These are phyloP conservation scores for Paraphoma sp. DNA, from an alignment of 2,329 filamentous ascomycete genomes.

Conservation along the genomic window DNA sequence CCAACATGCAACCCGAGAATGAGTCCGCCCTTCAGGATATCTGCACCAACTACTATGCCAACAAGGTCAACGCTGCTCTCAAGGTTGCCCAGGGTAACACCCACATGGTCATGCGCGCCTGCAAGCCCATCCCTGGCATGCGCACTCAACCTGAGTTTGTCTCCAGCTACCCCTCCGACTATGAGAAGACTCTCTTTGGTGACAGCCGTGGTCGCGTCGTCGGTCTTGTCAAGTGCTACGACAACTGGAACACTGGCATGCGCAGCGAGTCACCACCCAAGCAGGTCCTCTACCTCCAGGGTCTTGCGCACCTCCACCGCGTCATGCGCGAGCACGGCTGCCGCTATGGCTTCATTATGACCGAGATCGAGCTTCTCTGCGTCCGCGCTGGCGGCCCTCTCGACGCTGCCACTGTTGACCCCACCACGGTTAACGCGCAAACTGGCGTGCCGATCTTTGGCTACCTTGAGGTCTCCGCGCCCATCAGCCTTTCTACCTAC, in stretches of 20 bases:
- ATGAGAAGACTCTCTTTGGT: constrained; percentile 56
- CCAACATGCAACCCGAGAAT: constrained; percentile 75
- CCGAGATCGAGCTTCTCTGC: constrained; percentile 91
- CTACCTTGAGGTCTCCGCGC: constrained; percentile 75
- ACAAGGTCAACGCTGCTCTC: constrained; percentile 86
- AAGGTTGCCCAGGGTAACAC: constrained; percentile 74
- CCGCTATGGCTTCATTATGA: constrained; percentile 95
- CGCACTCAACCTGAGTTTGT: constrained; percentile 70
- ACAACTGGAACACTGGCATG: constrained; percentile 96
- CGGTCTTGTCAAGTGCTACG: constrained; percentile 88
- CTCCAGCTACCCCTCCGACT: constrained; percentile 65
- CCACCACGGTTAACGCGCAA: constrained; percentile 51
- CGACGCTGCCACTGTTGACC: constrained; percentile 33
- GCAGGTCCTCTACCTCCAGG: constrained; percentile 86
- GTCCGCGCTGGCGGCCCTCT: constrained; percentile 74
- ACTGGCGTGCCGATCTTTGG: constrained; percentile 78
- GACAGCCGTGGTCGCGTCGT: constrained; percentile 68
- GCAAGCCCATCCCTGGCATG: constrained; percentile 46
- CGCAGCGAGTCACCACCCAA: constrained; percentile 83
- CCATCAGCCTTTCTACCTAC: constrained; percentile 60
- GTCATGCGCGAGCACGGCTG: constrained; percentile 93
- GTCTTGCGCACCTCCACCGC: constrained; percentile 83
- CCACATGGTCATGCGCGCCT: constrained; percentile 59
- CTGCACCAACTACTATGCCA: constrained; percentile 79
- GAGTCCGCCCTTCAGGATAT: constrained; percentile 78